phyloP scores from a whole-genome alignment of 2,329 filamentous ascomycete species.

The Botrytis fabae region DNA sequence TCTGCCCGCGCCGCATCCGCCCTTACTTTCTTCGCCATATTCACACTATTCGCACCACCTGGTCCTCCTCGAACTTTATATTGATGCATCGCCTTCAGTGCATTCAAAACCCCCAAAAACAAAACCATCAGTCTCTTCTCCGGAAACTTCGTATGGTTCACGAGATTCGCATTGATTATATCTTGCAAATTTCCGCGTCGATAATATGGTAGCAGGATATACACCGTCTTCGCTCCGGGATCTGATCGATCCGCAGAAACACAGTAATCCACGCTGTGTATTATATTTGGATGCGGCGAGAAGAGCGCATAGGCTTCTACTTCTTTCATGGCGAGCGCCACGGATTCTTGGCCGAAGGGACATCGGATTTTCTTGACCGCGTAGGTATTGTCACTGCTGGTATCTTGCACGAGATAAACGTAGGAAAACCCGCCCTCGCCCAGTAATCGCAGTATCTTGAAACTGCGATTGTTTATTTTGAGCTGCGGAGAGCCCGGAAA shows the following conservation, averaged over 20 bases:
- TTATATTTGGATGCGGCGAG: conserved; percentile 78
- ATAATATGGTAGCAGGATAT: conserved; percentile 95
- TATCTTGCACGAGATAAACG: conserved; percentile 97
- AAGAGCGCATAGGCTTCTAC: conserved; percentile 96
- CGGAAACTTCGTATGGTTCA: conserved; percentile 89
- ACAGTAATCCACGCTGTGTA: conserved; percentile 79
- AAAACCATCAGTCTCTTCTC: conserved; percentile 84
- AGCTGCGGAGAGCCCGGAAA: conserved; percentile 92
- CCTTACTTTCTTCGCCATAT: conserved; percentile 47
- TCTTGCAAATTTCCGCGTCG: conserved; percentile 93
- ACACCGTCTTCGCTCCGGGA: conserved; percentile 83
- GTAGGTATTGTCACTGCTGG: conserved; percentile 76
- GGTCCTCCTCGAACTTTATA: conserved; percentile 69
- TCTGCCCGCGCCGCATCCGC: conserved; percentile 44
- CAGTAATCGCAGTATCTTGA: conserved; percentile 91
- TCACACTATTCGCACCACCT: conserved; percentile 50
- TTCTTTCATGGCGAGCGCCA: conserved; percentile 91
- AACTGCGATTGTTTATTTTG: conserved; percentile 91
- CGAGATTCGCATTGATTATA: conserved; percentile 96
- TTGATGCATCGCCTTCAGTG: conserved; percentile 86
- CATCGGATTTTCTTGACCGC: conserved; percentile 99
- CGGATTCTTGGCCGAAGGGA: conserved; percentile 94
- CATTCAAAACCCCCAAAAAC: conserved; percentile 88
- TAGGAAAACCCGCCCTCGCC: conserved; percentile 99
- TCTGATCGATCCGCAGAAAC: conserved; percentile 72